Evolutionary conservation across 768 basidiomycete species (phyloP).

Genomic region (Trametes maxima): DNA sequence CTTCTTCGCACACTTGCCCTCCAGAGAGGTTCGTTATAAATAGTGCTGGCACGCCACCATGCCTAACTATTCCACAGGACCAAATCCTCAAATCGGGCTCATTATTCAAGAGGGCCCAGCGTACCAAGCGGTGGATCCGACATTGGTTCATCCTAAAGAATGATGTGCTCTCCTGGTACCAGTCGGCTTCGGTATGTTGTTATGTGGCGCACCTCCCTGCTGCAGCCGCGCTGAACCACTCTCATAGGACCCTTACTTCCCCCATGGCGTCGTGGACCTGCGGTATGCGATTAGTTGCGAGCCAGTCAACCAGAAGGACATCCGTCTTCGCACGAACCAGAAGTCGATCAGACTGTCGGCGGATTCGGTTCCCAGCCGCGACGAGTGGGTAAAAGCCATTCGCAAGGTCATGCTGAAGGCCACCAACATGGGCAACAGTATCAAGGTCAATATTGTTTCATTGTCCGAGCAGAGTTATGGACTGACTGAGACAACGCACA

Average conservation of each 20-base stretch:
- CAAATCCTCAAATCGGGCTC: slow-evolving; percentile 92
- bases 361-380: slow-evolving; percentile 80
- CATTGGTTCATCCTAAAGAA: slow-evolving; percentile 98
- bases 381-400: slow-evolving; percentile 96
- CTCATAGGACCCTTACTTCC: slow-evolving; percentile 92
- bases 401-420: slow-evolving; percentile 93
- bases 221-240: neutral
- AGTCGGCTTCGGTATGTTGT: slow-evolving; percentile 78
- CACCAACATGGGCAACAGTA: slow-evolving; percentile 94
- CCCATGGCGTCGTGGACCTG: slow-evolving; percentile 93
- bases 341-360: slow-evolving; percentile 71
- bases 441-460: slow-evolving; percentile 62
- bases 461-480: no score
- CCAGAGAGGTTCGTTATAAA: slow-evolving; percentile 65
- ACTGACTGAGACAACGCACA: slow-evolving; percentile 24
- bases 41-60: neutral
- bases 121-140: slow-evolving; percentile 90
- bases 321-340: slow-evolving; percentile 83
- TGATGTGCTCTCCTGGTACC: slow-evolving; percentile 95
- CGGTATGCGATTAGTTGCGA: slow-evolving; percentile 94
- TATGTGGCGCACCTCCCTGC: neutral
- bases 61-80: slow-evolving; percentile 54
- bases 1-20: slow-evolving; percentile 95
- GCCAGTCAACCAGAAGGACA: slow-evolving; percentile 70
- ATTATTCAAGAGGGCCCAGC: slow-evolving; percentile 82